Percentiles rank a stretch among this genome's conserved stretches.
These are phyloP conservation scores for Metschnikowia orientalis DNA, from an alignment of 805 yeast species.

Conservation along the genomic window DNA sequence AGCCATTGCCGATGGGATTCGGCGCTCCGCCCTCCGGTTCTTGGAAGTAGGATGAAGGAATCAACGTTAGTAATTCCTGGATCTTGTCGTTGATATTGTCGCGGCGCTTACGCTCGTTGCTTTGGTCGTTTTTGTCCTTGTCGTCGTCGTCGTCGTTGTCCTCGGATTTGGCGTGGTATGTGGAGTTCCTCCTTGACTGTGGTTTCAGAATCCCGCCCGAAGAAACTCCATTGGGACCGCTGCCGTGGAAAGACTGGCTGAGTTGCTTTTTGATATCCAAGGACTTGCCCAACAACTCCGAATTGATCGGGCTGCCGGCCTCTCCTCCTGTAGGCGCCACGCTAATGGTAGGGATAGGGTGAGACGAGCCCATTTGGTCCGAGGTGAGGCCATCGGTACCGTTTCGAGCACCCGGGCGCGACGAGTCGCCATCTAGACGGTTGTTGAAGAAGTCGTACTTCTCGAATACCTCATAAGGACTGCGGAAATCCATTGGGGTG, in stretches of 20 bases:
- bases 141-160: slow-evolving; percentile 22
- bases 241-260: slow-evolving; percentile 32
- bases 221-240: slow-evolving; percentile 12
- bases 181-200: slow-evolving; percentile 33
- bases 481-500: slow-evolving; percentile 4
- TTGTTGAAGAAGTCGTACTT: slow-evolving; percentile 2
- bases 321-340: slow-evolving; percentile 18
- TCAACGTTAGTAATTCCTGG: slow-evolving; percentile 37
- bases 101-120: slow-evolving; percentile 39
- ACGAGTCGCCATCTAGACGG: not conserved
- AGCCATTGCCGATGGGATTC: slow-evolving; percentile 3
- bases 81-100: slow-evolving; percentile 43
- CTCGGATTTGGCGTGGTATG: slow-evolving; percentile 23
- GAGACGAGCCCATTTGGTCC: too few relatives aligned
- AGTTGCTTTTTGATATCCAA: slow-evolving; percentile 39
- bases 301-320: slow-evolving; percentile 20
- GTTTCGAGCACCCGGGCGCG: not conserved
- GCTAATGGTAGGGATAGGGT: slow-evolving; percentile 27
- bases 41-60: slow-evolving; percentile 35
- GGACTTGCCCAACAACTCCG: slow-evolving; percentile 27
- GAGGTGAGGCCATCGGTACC: not conserved
- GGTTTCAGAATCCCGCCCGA: slow-evolving; percentile 37
- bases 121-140: slow-evolving; percentile 28
- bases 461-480: slow-evolving; percentile 3
- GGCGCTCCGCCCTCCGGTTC: slow-evolving; percentile 27